These are phyloP conservation scores for Umbelopsis vinacea DNA, from an alignment of 192 early-diverging fungal species.

Conservation along the genomic window DNA sequence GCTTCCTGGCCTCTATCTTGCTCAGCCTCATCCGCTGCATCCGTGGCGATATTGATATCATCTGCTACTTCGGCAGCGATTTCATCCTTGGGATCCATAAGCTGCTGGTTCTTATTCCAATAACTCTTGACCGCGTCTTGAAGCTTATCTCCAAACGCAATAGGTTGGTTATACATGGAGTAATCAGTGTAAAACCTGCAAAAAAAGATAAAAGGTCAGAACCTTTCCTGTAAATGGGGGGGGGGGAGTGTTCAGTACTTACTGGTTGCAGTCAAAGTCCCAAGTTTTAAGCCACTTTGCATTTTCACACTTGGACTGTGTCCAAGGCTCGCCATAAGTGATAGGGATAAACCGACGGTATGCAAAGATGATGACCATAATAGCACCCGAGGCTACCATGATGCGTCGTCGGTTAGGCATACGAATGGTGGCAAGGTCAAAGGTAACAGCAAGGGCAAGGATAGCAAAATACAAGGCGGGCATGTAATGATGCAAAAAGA, in stretches of 20 bases:
- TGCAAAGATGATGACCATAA: constrained; percentile 65
- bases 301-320: constrained; percentile 70
- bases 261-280: constrained; percentile 50
- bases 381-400: constrained; percentile 51
- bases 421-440: constrained; percentile 80
- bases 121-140: constrained; percentile 21
- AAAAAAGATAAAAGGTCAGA: not conserved
- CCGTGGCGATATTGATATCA: constrained; percentile 22
- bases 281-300: constrained; percentile 82
- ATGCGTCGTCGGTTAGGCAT: constrained; percentile 56
- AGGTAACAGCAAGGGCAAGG: constrained; percentile 70
- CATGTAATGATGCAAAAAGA: constrained; percentile 96
- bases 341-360: constrained; percentile 77
- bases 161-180: constrained; percentile 14
- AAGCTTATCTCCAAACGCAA: constrained; percentile 8
- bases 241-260: too few species aligned
- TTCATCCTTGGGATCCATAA: not conserved
- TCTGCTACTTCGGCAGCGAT: constrained; percentile 24
- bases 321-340: constrained; percentile 85
- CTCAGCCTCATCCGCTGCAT: not conserved
- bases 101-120: constrained; percentile 3
- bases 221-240: too few species aligned
- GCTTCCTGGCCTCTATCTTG: not conserved
- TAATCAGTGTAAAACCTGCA: constrained; percentile 17
- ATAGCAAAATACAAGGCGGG: constrained; percentile 94